Evolutionary conservation across 139 green algal species (phyloP), one percentile per base, ranked within the genome.

Genomic region (Closterium sp.): DNA sequence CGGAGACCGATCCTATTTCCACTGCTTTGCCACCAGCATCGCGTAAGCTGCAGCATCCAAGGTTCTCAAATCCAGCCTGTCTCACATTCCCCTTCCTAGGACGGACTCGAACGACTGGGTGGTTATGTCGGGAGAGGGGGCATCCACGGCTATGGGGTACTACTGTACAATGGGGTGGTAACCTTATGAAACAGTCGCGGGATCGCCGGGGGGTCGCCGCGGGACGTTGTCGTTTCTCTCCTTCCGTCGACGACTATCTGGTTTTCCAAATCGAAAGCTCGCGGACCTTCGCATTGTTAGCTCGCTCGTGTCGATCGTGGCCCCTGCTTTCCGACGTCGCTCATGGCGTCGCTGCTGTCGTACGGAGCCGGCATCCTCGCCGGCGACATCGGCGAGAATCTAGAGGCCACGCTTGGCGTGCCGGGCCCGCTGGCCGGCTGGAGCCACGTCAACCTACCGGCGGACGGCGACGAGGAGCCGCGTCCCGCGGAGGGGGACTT

Each of bases 301-400:
- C 12, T 76, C 16, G 55, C 55, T 19, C 25, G 12, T 19, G 55
- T 4, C 0, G 23, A 76, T 28, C 12, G 4, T 76, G 25, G 5
- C 25, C 55, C 2, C 55, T 76, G 16, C 2, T 2, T 3, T 7
- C 12, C 12, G 25, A 28, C 55, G 55, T 28, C 16, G 55, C 55
- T 76, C 55, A 86, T 86, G 83, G 83, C 83, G 83, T 86, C 83
- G n/a, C 83, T 86, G 83, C 1, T 86, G 83, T 86, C 83, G 30
- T 86, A 86, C 83, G 83, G 83, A 32, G 30, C 83, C 30, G 83
- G 83, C 83, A 86, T 86, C 30, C 25, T 86, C 16, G 83, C 83
- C 83, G 83, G 83, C 83, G 83, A 86, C 83, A 86, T 86, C 83
- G 83, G 83, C 30, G 30, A 25, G 83, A 33, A 86, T 33, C 83